phyloP scores from a whole-genome alignment of 192 early-diverging fungal genomes.

The Coemansia sp. region DNA sequence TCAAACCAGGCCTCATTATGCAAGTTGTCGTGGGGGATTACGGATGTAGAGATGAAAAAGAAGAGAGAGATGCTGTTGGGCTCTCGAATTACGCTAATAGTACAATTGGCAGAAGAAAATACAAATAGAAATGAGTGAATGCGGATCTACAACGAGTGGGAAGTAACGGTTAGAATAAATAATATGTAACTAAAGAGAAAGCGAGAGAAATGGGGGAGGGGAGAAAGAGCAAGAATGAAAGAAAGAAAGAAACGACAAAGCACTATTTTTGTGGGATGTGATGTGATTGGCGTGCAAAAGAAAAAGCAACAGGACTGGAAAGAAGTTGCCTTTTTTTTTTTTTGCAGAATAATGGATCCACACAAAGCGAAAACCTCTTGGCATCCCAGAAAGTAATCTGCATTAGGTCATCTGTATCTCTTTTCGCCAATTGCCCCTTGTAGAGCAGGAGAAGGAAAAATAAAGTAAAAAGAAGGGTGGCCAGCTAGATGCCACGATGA shows the following conservation, averaged over 20 bases:
- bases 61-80: background rate
- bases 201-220: background rate
- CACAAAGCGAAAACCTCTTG: no score
- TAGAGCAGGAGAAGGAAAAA: no score
- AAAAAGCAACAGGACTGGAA: no score
- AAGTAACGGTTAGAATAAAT: background rate
- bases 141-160: background rate
- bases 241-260: background rate
- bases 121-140: background rate
- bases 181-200: background rate
- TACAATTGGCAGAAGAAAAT: background rate
- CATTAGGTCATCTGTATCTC: no score
- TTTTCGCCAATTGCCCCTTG: no score
- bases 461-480: no score
- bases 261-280: no score
- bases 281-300: no score
- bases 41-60: background rate
- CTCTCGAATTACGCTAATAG: slow-evolving; percentile 5
- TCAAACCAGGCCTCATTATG: slow-evolving; percentile 15
- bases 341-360: no score
- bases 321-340: no score
- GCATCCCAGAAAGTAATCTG: no score
- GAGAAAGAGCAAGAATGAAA: background rate
- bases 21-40: background rate
- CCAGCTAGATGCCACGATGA: no score